These are phyloP conservation scores for Alternaria postmessia DNA, from an alignment of 2,329 filamentous ascomycete species.

Conservation along the genomic window DNA sequence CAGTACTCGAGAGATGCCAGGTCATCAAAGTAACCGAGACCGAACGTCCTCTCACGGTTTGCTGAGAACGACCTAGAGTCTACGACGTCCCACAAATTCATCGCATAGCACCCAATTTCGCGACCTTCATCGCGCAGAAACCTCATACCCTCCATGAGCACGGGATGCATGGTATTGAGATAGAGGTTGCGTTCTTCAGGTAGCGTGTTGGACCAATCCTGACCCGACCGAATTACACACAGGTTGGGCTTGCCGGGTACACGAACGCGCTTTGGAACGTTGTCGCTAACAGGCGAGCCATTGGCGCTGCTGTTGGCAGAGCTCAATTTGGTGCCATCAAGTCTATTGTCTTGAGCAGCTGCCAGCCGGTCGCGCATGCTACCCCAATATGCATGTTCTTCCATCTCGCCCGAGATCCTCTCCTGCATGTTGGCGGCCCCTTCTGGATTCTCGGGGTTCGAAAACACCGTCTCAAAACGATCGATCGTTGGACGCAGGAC, in stretches of 20 bases:
- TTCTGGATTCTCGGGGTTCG: conserved; percentile 49
- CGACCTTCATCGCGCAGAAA: conserved; percentile 55
- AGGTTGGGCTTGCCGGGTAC: conserved; percentile 54
- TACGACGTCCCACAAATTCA: conserved; percentile 56
- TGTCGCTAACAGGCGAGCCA: neutral
- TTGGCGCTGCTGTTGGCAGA: neutral
- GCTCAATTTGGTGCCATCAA: conserved; percentile 35
- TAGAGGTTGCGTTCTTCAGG: conserved; percentile 56
- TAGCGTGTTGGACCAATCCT: conserved; percentile 55
- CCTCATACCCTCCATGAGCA: conserved; percentile 55
- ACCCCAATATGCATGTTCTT: conserved; percentile 59
- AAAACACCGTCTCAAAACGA: conserved; percentile 57
- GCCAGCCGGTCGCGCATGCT: conserved; percentile 58
- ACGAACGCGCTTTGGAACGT: conserved; percentile 30
- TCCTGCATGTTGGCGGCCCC: conserved; percentile 55
- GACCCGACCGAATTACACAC: conserved; percentile 56
- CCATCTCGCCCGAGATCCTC: conserved; percentile 48
- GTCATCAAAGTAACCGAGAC: conserved; percentile 55
- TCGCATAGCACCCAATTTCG: conserved; percentile 56
- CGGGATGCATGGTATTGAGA: conserved; percentile 57
- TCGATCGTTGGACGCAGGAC: conserved; percentile 54
- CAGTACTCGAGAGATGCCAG: conserved; percentile 52
- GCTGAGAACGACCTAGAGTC: conserved; percentile 28
- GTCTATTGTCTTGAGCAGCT: conserved; percentile 48
- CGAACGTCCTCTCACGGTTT: conserved; percentile 50